Conservation (phyloP, 495 filamentous ascomycete species). For the Schizothecium vesticola region DNA sequence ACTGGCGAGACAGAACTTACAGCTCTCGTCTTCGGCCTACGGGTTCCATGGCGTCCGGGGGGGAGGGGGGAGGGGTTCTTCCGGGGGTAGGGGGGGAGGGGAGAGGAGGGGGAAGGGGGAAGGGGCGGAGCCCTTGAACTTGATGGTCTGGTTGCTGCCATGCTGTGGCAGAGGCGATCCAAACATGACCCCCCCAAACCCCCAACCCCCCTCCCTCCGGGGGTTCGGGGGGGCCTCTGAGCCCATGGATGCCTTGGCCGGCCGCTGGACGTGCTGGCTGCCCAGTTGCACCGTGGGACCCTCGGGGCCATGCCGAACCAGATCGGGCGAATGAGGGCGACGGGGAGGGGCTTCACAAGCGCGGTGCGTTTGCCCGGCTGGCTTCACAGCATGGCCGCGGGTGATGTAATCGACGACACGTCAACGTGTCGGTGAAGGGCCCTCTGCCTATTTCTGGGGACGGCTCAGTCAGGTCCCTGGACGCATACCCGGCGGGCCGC, state of each 20-base stretch:
- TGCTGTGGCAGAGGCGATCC: conserved; percentile 8
- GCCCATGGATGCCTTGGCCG: conserved; percentile 4
- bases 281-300: conserved; percentile 14
- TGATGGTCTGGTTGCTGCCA: not conserved
- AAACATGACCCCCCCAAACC: not conserved
- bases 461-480: conserved; percentile 14
- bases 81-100: not conserved
- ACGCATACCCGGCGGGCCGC: conserved; percentile 16
- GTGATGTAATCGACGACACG: conserved; percentile 27
- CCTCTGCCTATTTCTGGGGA: conserved; percentile 13
- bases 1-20: not conserved
- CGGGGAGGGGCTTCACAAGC: not conserved
- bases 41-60: not conserved
- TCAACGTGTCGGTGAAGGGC: conserved; percentile 30
- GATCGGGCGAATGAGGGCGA: conserved; percentile 14
- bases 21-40: not conserved
- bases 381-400: conserved; percentile 20
- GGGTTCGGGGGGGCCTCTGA: conserved; percentile 3
- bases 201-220: not conserved
- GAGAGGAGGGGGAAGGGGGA: not conserved
- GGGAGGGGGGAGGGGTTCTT: not conserved
- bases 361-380: conserved; percentile 20
- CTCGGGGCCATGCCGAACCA: conserved; percentile 1
- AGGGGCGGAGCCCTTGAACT: not conserved
- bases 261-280: not conserved